Evolutionary conservation across 805 yeast genomes (phyloP).

Genomic region (Peterozyma xylosa): DNA sequence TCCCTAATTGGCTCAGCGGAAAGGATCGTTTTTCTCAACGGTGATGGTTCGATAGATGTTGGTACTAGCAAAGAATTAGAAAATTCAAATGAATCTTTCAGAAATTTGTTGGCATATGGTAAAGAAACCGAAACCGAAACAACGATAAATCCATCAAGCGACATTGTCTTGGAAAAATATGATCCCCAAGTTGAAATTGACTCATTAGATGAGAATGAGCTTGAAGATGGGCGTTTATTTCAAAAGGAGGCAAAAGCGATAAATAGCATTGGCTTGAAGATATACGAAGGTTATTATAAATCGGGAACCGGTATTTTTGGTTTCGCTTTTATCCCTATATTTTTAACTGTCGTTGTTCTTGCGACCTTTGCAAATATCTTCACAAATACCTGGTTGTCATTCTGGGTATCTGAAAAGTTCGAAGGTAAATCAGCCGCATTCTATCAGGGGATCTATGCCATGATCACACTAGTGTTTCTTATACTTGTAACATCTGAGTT

Average conservation of each 20-base stretch:
- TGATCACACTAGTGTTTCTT: slow-evolving; percentile 45
- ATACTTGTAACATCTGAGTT: slow-evolving; percentile 31
- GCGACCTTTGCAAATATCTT: slow-evolving; percentile 47
- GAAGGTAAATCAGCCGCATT: slow-evolving; percentile 34
- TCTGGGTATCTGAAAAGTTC: slow-evolving; percentile 63
- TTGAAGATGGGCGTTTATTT: slow-evolving; percentile 25
- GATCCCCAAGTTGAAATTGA: slow-evolving; percentile 16
- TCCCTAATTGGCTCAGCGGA: slow-evolving; percentile 64
- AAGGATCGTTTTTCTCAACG: slow-evolving; percentile 55
- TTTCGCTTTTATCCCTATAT: slow-evolving; percentile 10
- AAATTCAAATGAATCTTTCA: slow-evolving; percentile 35
- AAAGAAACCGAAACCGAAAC: no score
- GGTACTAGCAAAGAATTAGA: slow-evolving; percentile 55
- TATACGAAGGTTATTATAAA: slow-evolving; percentile 37
- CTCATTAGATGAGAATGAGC: slow-evolving; percentile 11
- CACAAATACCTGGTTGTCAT: slow-evolving; percentile 67
- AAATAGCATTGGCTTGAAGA: slow-evolving; percentile 33
- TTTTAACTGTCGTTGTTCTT: slow-evolving; percentile 12
- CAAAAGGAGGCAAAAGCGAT: slow-evolving; percentile 43
- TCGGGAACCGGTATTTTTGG: slow-evolving; percentile 42
- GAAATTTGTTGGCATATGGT: slow-evolving; percentile 38
- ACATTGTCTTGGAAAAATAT: slow-evolving; percentile 19
- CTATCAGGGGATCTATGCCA: slow-evolving; percentile 68
- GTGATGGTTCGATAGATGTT: slow-evolving; percentile 49
- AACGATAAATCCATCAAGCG: slow-evolving; percentile 14